Base-by-base conservation (phyloP, 2,329 filamentous ascomycete species). In the Sporothrix phasma region DNA sequence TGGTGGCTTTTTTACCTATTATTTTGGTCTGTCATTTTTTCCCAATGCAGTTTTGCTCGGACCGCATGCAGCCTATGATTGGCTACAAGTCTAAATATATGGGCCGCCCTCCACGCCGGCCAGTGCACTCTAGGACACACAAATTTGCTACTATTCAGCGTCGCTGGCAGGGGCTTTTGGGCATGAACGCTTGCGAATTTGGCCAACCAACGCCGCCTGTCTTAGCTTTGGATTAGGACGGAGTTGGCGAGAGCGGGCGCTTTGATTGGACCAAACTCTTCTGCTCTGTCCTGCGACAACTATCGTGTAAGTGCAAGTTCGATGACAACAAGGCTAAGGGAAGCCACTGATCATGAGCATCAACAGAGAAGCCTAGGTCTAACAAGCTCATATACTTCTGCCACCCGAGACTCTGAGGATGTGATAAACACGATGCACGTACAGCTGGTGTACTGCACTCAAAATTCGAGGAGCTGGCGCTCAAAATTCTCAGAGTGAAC, bases 1-100 rank as follows among this genome's bases (percentile, higher is more conserved):
- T 69, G 68, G 68, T 67, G 69, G 67, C 66, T 54, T 66, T 66
- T 65, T 67, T 24, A 26, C 22, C 19, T 47, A 61, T 63, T 58
- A 64, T 64, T 67, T 67, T 43, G 22, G 24, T 31, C 19, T 24
- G 19, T 29, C 34, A 56, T 39, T 56, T 60, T 59, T 61, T 53
- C 34, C 41, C 34, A 45, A 51, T 53, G 51, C 47, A 31, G 41
- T 63, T 47, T 49, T 17, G 15, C n/a, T 65, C 54, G 41, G 24
- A 24, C 10, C 31, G 49, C 31, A n/a, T 43, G 24, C 24, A 26
- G 22, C 11, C 17, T 15, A 13, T 53, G 56, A 61, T 53, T 54
- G 56, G 61, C 3, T 24, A 34, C 8, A 8, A 3, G 4, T 1
- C 5, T 7, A 10, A 11, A 15, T 41, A 19, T 43, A 24, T 51